phyloP scores from a whole-genome alignment of 371 early-diverging fungal genomes.

The Mortierella sp. region DNA sequence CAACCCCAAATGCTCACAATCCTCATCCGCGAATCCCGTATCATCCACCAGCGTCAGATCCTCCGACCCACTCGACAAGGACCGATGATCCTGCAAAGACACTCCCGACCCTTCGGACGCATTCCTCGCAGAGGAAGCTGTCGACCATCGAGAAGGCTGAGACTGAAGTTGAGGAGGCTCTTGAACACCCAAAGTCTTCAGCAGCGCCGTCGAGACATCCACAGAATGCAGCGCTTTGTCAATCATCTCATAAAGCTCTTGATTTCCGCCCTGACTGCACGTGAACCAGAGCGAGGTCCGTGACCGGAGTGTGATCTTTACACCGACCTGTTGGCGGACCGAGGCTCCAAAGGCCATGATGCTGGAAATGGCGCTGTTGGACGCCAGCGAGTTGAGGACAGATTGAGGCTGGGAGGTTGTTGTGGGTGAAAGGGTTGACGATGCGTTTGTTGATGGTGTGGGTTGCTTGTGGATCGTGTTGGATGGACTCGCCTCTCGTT shows the following conservation, averaged over 20 bases:
- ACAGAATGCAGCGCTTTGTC: conserved; percentile 12
- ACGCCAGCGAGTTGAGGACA: conserved; percentile 10
- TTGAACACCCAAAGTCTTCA: conserved; percentile 21
- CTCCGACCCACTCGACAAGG: conserved; percentile 24
- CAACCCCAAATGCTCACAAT: too few species aligned
- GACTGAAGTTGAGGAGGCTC: background rate
- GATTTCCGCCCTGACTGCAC: conserved; percentile 21
- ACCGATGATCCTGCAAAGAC: conserved; percentile 10
- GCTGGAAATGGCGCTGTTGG: conserved; percentile 20
- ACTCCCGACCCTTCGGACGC: background rate
- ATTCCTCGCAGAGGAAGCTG: conserved; percentile 1
- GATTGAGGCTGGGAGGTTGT: background rate
- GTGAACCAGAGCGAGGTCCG: conserved; percentile 41
- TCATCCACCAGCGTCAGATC: conserved; percentile 28
- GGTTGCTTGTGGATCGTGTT: background rate
- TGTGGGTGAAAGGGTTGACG: background rate
- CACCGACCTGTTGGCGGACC: conserved; percentile 24
- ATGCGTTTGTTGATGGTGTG: background rate
- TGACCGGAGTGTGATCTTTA: conserved; percentile 28
- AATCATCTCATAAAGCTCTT: conserved; percentile 34
- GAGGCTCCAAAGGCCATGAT: conserved; percentile 34
- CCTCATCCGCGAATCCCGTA: background rate
- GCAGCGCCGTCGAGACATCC: conserved; percentile 21
- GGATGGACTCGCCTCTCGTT: conserved; percentile 42
- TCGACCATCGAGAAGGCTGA: background rate